Base-by-base conservation (phyloP, 2,329 filamentous ascomycete genomes). In the Metarhizium rileyi region DNA sequence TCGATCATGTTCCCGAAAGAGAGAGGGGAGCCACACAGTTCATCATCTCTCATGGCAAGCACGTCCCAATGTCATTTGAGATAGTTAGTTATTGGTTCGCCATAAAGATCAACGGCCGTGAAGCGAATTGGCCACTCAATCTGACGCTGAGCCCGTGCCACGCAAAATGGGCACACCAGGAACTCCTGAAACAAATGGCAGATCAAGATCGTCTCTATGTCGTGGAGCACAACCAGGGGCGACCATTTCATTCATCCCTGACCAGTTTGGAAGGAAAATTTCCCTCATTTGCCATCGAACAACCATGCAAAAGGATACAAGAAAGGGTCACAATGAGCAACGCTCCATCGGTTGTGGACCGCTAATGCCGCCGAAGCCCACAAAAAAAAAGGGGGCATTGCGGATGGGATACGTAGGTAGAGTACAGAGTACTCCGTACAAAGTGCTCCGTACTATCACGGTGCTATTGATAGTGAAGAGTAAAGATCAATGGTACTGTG, bases 141-240 rank as follows among this genome's bases (percentile, higher is more conserved):
- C 14, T n/a, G n/a, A 14, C 4, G n/a, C 18, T 36, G 14, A 36
- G n/a, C 14, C 12, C 18, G 27, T 33, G 35, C 33, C 47, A 49
- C 28, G 33, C 27, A 26, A 25, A 50, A n/a, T n/a, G n/a, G 48
- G 46, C 42, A 33, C 28, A 43, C 50, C 25, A 42, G 45, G 30
- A 35, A n/a, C 46, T 53, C 41, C 53, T 59, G 56, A 56, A 56
- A 57, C 54, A 53, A 50, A 49, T 46, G 4, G 55, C 50, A 59
- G 53, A 58, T 58, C 55, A 53, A 56, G 54, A 58, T 57, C 51
- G 47, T 48, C 55, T 47, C 44, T 14, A 30, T 36, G 27, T 44
- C 26, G 28, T 35, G 33, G 38, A 42, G 48, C 35, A 22, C 35
- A 46, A 22, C 20, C 20, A 20, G 28, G 27, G 35, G 16, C 12